These are phyloP conservation scores for Stagonosporopsis tanaceti DNA, from an alignment of 2,329 filamentous ascomycete genomes.

Conservation along the genomic window DNA sequence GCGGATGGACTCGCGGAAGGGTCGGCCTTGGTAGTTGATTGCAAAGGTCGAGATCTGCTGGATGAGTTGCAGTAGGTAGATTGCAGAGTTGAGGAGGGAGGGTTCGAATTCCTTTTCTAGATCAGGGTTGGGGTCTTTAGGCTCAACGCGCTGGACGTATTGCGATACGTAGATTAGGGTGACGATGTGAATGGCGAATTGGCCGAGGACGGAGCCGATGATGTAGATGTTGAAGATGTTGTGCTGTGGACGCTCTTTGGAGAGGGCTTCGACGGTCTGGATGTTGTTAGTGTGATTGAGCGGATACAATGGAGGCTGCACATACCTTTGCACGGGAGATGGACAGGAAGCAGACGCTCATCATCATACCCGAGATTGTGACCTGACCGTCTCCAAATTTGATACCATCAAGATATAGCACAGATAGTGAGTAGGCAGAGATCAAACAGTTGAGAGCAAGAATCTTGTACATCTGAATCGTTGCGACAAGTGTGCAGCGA, in stretches of 20 bases:
- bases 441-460: conserved; percentile 97
- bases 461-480: conserved; percentile 99
- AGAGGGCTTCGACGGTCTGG: conserved; percentile 87
- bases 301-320: conserved; percentile 4
- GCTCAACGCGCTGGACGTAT: conserved; percentile 84
- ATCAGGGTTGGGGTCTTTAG: conserved; percentile 74
- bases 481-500: conserved; percentile 95
- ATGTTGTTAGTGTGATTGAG: conserved; percentile 35
- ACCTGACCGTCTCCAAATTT: conserved; percentile 99
- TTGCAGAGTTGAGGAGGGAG: conserved; percentile 92
- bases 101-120: conserved; percentile 94
- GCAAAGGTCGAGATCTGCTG: conserved; percentile 99
- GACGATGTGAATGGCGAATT: conserved; percentile 94
- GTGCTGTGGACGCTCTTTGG: conserved; percentile 95
- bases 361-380: conserved; percentile 98
- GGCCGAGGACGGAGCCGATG: conserved; percentile 94
- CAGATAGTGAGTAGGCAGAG: conserved; percentile 94
- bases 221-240: conserved; percentile 99
- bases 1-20: conserved; percentile 93
- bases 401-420: conserved; percentile 96
- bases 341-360: conserved; percentile 98
- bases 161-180: conserved; percentile 94
- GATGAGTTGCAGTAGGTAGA: conserved; percentile 96
- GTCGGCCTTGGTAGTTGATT: conserved; percentile 98
- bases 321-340: conserved; percentile 90